These are phyloP conservation scores for Silene uniflora DNA, from an alignment of 148 eudicot genomes.

Conservation along the genomic window DNA sequence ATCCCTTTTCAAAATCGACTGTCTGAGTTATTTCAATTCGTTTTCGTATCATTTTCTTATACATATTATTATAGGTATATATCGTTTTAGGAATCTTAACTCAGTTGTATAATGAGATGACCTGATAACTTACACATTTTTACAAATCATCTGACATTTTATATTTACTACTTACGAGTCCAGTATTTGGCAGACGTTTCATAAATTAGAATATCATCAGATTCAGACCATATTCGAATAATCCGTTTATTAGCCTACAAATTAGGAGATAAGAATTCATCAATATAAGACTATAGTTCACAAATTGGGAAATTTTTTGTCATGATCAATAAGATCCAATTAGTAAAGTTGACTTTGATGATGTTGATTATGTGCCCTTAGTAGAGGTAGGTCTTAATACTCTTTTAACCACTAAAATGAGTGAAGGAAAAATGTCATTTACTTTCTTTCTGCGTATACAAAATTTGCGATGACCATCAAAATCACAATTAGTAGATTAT, in stretches of 20 bases:
- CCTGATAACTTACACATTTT: too few relatives aligned
- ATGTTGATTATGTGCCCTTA: neutral
- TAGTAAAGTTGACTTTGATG: constrained; percentile 15
- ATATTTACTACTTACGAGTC: too few relatives aligned
- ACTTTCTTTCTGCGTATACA: neutral
- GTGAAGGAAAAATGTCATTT: neutral
- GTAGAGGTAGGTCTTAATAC: neutral
- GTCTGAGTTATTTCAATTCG: too few relatives aligned
- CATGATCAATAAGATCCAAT: neutral
- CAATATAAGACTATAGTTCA: too few relatives aligned
- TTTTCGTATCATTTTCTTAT: too few relatives aligned
- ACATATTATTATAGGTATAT: too few relatives aligned
- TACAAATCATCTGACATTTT: too few relatives aligned
- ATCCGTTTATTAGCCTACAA: neutral
- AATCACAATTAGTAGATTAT: too few relatives aligned
- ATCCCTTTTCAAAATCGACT: neutral
- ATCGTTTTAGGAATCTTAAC: too few relatives aligned
- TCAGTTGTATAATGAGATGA: too few relatives aligned
- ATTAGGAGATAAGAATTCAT: neutral
- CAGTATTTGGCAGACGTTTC: too few relatives aligned
- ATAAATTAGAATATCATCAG: too few relatives aligned
- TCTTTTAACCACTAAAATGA: constrained; percentile 11
- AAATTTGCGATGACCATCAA: neutral
- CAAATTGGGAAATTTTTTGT: neutral
- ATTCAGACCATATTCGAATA: neutral